These are phyloP conservation scores for Amphichorda felina DNA, from an alignment of 2,329 filamentous ascomycete genomes.

Conservation along the genomic window DNA sequence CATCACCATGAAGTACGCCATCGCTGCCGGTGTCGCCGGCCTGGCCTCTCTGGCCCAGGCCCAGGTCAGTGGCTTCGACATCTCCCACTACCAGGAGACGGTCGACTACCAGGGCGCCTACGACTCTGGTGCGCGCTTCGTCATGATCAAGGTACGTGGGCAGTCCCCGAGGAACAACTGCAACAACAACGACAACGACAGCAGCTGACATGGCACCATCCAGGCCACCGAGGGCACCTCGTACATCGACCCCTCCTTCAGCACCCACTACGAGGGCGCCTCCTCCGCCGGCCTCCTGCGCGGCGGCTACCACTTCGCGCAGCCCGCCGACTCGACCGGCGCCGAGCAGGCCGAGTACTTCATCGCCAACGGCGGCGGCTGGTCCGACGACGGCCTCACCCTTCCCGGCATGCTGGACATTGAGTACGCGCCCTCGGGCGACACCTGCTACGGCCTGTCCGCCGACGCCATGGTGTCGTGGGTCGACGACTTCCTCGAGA, in stretches of 20 bases:
- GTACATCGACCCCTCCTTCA: constrained; percentile 32
- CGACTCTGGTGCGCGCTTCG: constrained; percentile 25
- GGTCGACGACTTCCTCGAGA: constrained; percentile 39
- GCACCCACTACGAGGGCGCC: constrained; percentile 33
- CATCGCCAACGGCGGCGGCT: constrained; percentile 38
- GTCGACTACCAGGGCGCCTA: constrained; percentile 26
- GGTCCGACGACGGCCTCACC: constrained; percentile 39
- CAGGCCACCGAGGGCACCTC: constrained; percentile 42
- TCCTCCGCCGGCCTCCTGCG: constrained; percentile 39
- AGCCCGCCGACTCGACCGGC: constrained; percentile 28
- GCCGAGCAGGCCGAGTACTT: constrained; percentile 39
- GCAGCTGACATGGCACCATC: neutral
- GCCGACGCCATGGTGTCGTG: constrained; percentile 33
- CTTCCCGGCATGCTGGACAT: constrained; percentile 46
- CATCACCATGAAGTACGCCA: too few relatives aligned
- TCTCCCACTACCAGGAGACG: constrained; percentile 25
- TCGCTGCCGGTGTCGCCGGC: too few relatives aligned
- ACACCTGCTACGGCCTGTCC: constrained; percentile 32
- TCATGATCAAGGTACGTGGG: constrained; percentile 27
- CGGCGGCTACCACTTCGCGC: constrained; percentile 45
- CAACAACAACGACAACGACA: too few relatives aligned
- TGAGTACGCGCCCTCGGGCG: constrained; percentile 23
- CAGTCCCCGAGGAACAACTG: neutral
- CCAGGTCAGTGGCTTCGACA: constrained; percentile 21
- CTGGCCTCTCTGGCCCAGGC: neutral